phyloP scores from a whole-genome alignment of 2,329 filamentous ascomycete species.

The Colletotrichum liriopes region DNA sequence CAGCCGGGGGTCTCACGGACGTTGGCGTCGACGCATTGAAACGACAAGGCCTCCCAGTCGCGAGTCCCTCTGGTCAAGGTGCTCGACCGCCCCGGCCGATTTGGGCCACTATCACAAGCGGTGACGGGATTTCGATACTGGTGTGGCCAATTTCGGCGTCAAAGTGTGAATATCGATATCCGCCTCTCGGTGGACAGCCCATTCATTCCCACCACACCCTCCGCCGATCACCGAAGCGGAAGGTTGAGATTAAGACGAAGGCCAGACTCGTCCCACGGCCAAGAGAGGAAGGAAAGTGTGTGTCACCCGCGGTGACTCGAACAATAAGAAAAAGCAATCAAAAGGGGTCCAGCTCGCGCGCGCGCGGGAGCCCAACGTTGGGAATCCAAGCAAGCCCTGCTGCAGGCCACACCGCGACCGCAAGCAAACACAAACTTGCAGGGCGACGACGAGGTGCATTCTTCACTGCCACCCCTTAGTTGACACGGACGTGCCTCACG shows the following conservation, averaged over 20 bases:
- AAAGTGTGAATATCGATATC: slow-evolving; percentile 27
- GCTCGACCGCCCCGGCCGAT: background rate
- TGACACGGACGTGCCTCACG: slow-evolving; percentile 8
- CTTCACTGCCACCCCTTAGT: slow-evolving; percentile 17
- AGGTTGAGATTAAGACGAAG: slow-evolving; percentile 19
- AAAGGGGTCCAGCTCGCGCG: slow-evolving; percentile 7
- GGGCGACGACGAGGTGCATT: slow-evolving; percentile 26
- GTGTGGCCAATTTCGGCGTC: slow-evolving; percentile 33
- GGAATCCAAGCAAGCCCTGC: background rate
- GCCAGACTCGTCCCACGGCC: background rate
- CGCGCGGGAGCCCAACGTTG: slow-evolving; percentile 8
- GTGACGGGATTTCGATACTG: slow-evolving; percentile 27
- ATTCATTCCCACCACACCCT: slow-evolving; percentile 7
- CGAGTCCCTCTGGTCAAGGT: slow-evolving; percentile 12
- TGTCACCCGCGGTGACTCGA: slow-evolving; percentile 24
- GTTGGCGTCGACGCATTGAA: slow-evolving; percentile 38
- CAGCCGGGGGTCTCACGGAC: slow-evolving; percentile 38
- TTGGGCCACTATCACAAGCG: slow-evolving; percentile 5
- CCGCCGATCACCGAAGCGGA: slow-evolving; percentile 20
- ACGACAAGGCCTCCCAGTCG: slow-evolving; percentile 37
- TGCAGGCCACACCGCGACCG: background rate
- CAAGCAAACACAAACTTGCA: slow-evolving; percentile 12
- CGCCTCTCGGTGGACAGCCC: background rate
- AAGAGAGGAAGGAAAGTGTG: slow-evolving; percentile 22
- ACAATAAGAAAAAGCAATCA: slow-evolving; percentile 32